Conservation (phyloP, 805 yeast genomes). For the Grigorovia yakushimaensis region DNA sequence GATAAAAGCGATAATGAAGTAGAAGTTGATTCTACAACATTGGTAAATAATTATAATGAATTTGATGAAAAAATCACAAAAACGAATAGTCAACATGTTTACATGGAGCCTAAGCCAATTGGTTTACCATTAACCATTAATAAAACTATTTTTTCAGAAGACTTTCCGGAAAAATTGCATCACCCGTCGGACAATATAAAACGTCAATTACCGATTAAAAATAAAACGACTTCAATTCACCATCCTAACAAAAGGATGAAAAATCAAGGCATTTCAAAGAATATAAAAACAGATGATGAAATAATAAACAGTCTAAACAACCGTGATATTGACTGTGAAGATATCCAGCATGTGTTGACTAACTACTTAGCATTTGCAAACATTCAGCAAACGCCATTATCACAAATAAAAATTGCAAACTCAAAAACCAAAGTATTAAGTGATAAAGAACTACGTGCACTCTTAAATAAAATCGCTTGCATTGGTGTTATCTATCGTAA, state of each 20-base stretch:
- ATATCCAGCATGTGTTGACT: conserved; percentile 54
- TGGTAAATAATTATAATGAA: conserved; percentile 26
- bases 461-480: conserved; percentile 31
- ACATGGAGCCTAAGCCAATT: no score
- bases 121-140: no score
- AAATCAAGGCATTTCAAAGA: not conserved
- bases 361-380: conserved; percentile 90
- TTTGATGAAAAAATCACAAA: not conserved
- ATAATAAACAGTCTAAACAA: conserved; percentile 5
- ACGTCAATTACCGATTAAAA: not conserved
- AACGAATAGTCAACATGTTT: no score
- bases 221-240: not conserved
- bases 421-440: conserved; percentile 41
- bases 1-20: not conserved
- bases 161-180: no score
- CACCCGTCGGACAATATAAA: no score
- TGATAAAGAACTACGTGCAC: conserved; percentile 37
- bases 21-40: conserved; percentile 31
- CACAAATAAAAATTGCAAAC: conserved; percentile 52
- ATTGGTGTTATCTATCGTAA: conserved; percentile 79
- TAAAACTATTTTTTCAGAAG: no score
- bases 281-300: conserved; percentile 2
- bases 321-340: conserved; percentile 35
- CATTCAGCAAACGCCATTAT: conserved; percentile 78
- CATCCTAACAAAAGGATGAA: not conserved